A percentile compares a stretch with the other conserved stretches of the same genome.
Conservation (phyloP, 2,329 filamentous ascomycete genomes). For the Ophiostoma tasmaniense region DNA sequence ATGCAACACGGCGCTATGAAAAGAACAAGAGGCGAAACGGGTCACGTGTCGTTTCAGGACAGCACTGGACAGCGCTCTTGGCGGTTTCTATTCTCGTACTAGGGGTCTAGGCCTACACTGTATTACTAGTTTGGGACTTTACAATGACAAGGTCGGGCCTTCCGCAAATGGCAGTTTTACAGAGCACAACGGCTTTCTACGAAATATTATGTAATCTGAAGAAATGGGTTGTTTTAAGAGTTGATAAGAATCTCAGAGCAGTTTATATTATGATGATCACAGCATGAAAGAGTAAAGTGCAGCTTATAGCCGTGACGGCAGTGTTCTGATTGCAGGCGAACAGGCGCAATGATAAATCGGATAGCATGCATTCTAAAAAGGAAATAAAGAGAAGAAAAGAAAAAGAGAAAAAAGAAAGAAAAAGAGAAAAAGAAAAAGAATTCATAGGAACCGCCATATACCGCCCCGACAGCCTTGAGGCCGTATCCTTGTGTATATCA, state of each 20-base stretch:
- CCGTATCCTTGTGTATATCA: neutral
- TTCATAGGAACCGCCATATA: neutral
- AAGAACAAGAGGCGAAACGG: neutral
- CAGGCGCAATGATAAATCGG: neutral
- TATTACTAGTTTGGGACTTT: neutral
- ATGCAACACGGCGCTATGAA: neutral
- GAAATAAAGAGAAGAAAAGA: neutral
- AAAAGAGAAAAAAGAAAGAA: neutral
- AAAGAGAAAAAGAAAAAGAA: neutral
- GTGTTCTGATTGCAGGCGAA: neutral
- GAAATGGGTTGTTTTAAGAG: neutral
- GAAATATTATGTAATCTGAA: neutral
- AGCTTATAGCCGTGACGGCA: neutral
- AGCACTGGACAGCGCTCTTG: neutral
- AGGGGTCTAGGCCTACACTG: neutral
- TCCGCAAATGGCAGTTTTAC: neutral
- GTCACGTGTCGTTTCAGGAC: constrained; percentile 12
- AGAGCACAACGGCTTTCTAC: too few species aligned
- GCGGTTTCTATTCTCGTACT: neutral
- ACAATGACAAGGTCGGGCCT: neutral
- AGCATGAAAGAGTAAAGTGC: neutral
- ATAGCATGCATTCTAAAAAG: neutral
- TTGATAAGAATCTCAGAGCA: neutral
- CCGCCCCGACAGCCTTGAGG: neutral
- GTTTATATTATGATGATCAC: neutral